These are phyloP conservation scores for Ogataea saltuana DNA, from an alignment of 805 yeast genomes.

Conservation along the genomic window DNA sequence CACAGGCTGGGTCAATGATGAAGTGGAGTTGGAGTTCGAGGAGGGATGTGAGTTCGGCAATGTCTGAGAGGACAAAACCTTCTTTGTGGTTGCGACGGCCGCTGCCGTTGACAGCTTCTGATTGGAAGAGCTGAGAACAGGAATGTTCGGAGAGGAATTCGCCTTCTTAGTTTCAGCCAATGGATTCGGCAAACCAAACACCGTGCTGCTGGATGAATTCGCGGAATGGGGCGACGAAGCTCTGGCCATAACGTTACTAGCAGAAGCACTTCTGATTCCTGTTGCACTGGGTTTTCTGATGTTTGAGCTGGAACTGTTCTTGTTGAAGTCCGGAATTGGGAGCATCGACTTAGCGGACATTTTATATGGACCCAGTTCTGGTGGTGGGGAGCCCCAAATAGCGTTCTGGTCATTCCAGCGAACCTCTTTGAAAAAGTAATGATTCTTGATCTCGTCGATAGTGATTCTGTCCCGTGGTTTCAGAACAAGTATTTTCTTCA, in stretches of 20 bases:
- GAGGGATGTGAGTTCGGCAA: slow-evolving; percentile 11
- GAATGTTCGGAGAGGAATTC: slow-evolving; percentile 23
- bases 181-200: slow-evolving; percentile 27
- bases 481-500: slow-evolving; percentile 64
- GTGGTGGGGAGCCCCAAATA: slow-evolving; percentile 62
- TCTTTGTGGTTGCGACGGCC: slow-evolving; percentile 25
- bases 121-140: slow-evolving; percentile 12
- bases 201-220: slow-evolving; percentile 13
- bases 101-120: slow-evolving; percentile 25
- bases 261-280: slow-evolving; percentile 13
- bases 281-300: slow-evolving; percentile 9
- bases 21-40: slow-evolving; percentile 3
- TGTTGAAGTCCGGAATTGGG: slow-evolving; percentile 58
- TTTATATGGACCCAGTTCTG: slow-evolving; percentile 70
- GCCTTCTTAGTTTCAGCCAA: slow-evolving; percentile 16
- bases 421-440: slow-evolving; percentile 59
- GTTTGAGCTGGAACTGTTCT: slow-evolving; percentile 19
- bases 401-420: slow-evolving; percentile 54
- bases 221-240: slow-evolving; percentile 8
- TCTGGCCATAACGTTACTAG: slow-evolving; percentile 9
- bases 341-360: slow-evolving; percentile 78
- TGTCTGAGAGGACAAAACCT: slow-evolving; percentile 16
- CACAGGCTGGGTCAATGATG: background rate
- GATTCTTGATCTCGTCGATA: slow-evolving; percentile 57
- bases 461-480: slow-evolving; percentile 65